Conservation (phyloP, 208 protist genomes). For the Acanthamoeba royreba region DNA sequence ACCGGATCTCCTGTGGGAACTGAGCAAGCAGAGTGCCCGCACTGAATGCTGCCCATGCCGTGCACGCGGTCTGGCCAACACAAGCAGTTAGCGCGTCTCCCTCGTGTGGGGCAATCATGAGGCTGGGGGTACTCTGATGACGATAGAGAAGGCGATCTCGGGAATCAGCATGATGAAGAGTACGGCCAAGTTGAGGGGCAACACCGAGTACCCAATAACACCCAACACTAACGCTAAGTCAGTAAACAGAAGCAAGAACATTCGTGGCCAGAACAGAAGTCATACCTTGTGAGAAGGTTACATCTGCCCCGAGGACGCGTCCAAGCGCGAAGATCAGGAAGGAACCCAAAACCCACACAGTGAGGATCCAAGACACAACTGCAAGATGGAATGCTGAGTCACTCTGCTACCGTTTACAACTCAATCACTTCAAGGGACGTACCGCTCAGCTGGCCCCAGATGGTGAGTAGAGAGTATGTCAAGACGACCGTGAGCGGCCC, state of each 20-base stretch:
- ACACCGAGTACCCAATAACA: slow-evolving; percentile 45
- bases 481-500: slow-evolving; percentile 41
- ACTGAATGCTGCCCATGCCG: slow-evolving; percentile 40
- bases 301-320: slow-evolving; percentile 27
- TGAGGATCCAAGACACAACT: slow-evolving; percentile 53
- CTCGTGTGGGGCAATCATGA: background rate
- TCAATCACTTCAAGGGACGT: background rate
- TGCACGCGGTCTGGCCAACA: background rate
- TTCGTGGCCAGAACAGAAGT: background rate
- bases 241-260: background rate
- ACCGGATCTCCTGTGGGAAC: background rate
- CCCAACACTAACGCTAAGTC: background rate
- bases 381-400: background rate
- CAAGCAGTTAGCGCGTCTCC: background rate
- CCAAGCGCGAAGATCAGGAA: slow-evolving; percentile 47
- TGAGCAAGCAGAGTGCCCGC: slow-evolving; percentile 21
- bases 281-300: background rate
- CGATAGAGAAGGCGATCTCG: background rate
- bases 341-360: slow-evolving; percentile 45
- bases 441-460: slow-evolving; percentile 35
- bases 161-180: background rate
- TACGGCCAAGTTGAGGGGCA: slow-evolving; percentile 36
- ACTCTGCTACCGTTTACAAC: background rate
- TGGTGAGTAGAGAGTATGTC: slow-evolving; percentile 24
- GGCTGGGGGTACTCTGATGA: background rate